phyloP scores from a whole-genome alignment of 176 grass and related monocot species.

The Avena eriantha region DNA sequence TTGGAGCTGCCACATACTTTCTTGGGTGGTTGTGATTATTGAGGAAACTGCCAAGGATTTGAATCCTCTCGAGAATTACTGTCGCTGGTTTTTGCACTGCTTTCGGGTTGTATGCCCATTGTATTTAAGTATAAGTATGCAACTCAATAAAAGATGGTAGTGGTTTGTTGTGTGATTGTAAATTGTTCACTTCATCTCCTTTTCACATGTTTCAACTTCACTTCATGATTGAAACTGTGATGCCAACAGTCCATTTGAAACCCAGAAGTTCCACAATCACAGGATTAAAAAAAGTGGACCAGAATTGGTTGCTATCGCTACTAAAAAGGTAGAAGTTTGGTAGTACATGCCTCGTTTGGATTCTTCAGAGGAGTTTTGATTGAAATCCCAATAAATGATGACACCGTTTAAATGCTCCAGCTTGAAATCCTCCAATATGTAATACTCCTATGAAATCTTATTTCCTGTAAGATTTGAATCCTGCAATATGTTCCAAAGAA shows the following conservation, averaged over 20 bases:
- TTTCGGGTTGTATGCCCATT: slow-evolving; percentile 50
- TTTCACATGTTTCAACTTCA: not conserved
- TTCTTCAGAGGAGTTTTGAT: not conserved
- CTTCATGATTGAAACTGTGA: not conserved
- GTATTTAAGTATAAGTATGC: slow-evolving; percentile 51
- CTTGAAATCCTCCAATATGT: not conserved
- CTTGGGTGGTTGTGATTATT: slow-evolving; percentile 45
- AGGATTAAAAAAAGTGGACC: not conserved
- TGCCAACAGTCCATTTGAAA: not conserved
- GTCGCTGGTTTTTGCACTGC: not conserved
- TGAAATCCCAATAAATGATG: too few relatives aligned
- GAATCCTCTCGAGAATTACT: slow-evolving; percentile 43
- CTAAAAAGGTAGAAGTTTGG: not conserved
- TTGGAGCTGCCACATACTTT: slow-evolving; percentile 17
- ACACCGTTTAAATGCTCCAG: too few relatives aligned
- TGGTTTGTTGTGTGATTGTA: slow-evolving; percentile 45
- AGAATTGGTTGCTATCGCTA: not conserved
- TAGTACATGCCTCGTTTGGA: not conserved
- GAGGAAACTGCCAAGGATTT: slow-evolving; percentile 44
- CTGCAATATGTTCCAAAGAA: not conserved
- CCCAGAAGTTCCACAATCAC: not conserved
- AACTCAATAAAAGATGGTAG: slow-evolving; percentile 40
- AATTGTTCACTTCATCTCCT: slow-evolving; percentile 9
- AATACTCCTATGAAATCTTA: too few relatives aligned
- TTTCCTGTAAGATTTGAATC: not conserved